Base-by-base conservation (phyloP, 805 yeast species). In the Lipomyces japonicus region DNA sequence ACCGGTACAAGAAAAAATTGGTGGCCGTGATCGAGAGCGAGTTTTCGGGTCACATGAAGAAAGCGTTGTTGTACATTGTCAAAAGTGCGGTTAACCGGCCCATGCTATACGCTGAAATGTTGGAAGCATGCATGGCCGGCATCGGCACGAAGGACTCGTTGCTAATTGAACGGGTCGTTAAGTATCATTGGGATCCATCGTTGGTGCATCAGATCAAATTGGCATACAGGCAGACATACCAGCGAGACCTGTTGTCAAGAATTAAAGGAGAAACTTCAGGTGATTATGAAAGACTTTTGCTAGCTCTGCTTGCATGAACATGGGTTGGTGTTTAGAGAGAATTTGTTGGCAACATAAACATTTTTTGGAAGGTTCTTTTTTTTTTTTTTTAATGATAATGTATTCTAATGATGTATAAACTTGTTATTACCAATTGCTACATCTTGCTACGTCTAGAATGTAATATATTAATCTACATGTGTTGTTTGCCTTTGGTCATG, bases 41-140 rank as follows among this genome's bases (percentile, higher is more conserved):
- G 41, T 52, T 58, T 22, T 58, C 62, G 4, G 61, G 62, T 5
- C 62, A 58, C 41, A 58, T 58, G 62, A 39, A 55, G 42, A 32
- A 55, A 22, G 62, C 60, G 12, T 44, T 58, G 25, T 44, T 46
- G 6, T 48, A 55, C 22, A 58, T 58, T 35, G 58, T 58, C 46
- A 46, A 45, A 46, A 35, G 28, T 24, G 61, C 62, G 1, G 42
- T 50, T 4, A 54, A 58, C 48, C 19, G 18, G 28, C 45, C 56
- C 19, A 39, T 40, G 21, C 47, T 48, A 31, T 52, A 44, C 38
- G 62, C 62, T 1, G 60, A 51, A 40, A 35, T 45, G 51, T 42
- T 58, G 30, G 60, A 58, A 42, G 48, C 48, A 14, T 34, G 55
- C 14, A 58, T 58, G 62, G 45, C 58, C n/a, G 62, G 62, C 3